phyloP scores from a whole-genome alignment of 768 basidiomycete genomes.

The Psilocybe cyanescens region DNA sequence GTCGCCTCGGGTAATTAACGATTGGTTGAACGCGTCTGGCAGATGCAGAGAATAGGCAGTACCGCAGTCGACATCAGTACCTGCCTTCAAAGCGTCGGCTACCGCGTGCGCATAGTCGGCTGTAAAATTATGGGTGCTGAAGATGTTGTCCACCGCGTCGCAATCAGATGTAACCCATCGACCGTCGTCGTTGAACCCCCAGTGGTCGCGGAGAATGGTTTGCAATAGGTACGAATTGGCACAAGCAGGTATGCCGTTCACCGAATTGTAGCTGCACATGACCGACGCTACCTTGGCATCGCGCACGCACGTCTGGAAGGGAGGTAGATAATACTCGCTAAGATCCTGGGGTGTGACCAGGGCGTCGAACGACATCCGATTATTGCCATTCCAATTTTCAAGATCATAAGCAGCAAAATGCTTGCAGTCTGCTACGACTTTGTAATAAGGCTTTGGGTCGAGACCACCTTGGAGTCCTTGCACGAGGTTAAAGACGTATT shows the following conservation, averaged over 20 bases:
- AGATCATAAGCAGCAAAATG: constrained; percentile 64
- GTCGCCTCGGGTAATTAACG: constrained; percentile 46
- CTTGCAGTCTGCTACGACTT: constrained; percentile 61
- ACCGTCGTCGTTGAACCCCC: constrained; percentile 51
- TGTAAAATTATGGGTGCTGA: constrained; percentile 52
- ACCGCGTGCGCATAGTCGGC: constrained; percentile 47
- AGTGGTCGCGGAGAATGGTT: constrained; percentile 51
- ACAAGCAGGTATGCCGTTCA: constrained; percentile 62
- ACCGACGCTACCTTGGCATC: constrained; percentile 63
- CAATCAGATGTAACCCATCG: constrained; percentile 64
- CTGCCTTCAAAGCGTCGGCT: constrained; percentile 53
- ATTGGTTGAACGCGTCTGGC: constrained; percentile 50
- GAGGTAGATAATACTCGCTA: constrained; percentile 56
- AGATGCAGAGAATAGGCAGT: constrained; percentile 47
- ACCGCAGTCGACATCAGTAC: constrained; percentile 61
- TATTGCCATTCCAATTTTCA: constrained; percentile 57
- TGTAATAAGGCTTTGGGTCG: constrained; percentile 52
- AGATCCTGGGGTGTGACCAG: constrained; percentile 58
- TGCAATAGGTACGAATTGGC: constrained; percentile 57
- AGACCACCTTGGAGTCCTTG: constrained; percentile 61
- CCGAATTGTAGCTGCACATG: constrained; percentile 68
- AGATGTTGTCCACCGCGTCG: constrained; percentile 56
- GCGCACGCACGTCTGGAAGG: constrained; percentile 63
- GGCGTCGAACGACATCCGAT: constrained; percentile 55
- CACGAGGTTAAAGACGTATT: constrained; percentile 58